A percentile compares a stretch with the other conserved stretches of the same genome.
Evolutionary conservation across 2,329 filamentous ascomycete species (phyloP).

Genomic region (Fusarium azukiicola): DNA sequence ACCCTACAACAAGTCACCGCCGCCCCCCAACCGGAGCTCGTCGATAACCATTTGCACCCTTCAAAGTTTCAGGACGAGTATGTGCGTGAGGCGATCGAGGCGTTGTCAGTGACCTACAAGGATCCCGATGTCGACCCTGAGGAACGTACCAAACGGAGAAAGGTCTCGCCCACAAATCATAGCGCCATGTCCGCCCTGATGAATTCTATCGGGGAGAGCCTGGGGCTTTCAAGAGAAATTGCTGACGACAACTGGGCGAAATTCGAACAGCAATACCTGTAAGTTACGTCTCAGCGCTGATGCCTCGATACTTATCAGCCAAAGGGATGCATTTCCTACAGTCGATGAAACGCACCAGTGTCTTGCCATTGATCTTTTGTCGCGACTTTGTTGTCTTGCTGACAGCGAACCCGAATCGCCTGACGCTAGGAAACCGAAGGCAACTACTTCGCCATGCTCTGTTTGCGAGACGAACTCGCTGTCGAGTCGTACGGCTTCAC

Average conservation of each 20-base stretch:
- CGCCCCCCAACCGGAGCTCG: conserved; percentile 38
- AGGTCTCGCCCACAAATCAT: conserved; percentile 45
- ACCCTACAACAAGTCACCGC: conserved; percentile 55
- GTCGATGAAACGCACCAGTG: conserved; percentile 74
- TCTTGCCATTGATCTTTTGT: conserved; percentile 75
- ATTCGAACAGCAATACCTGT: conserved; percentile 69
- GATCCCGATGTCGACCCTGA: conserved; percentile 47
- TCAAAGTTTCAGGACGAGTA: conserved; percentile 56
- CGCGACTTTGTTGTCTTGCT: conserved; percentile 66
- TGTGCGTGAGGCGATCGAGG: conserved; percentile 55
- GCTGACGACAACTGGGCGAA: conserved; percentile 52
- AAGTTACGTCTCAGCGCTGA: conserved; percentile 55
- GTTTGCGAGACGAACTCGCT: conserved; percentile 52
- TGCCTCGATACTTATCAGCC: conserved; percentile 43
- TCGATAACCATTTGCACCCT: conserved; percentile 53
- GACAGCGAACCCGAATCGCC: conserved; percentile 28
- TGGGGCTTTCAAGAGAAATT: conserved; percentile 51
- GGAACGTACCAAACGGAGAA: conserved; percentile 56
- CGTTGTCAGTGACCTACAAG: conserved; percentile 54
- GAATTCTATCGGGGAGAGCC: conserved; percentile 53
- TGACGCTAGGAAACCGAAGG: conserved; percentile 6
- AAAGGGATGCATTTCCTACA: conserved; percentile 66
- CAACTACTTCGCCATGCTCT: conserved; percentile 43
- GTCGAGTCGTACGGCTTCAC: conserved; percentile 17
- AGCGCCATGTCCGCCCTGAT: conserved; percentile 48